These are phyloP conservation scores for Adenanthera pavonina DNA, from an alignment of 306 rosid species.

Conservation along the genomic window DNA sequence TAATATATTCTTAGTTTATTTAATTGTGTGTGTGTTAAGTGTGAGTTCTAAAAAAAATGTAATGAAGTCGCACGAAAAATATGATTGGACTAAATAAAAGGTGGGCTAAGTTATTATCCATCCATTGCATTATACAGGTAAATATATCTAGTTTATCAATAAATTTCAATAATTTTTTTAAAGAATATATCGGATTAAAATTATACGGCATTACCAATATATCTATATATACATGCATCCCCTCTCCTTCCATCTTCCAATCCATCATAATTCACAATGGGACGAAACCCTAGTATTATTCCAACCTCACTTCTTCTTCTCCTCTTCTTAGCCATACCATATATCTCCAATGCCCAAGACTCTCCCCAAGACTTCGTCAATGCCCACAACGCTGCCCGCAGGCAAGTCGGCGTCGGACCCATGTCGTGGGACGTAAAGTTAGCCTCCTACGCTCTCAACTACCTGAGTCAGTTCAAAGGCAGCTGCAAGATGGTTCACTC, in stretches of 20 bases:
- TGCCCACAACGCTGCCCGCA: constrained; percentile 44
- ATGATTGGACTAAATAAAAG: no score
- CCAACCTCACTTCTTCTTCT: background rate
- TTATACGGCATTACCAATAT: no score
- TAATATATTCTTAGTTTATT: no score
- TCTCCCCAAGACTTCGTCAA: constrained; percentile 45
- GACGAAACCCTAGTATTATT: background rate
- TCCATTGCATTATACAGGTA: no score
- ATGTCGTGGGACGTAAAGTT: background rate
- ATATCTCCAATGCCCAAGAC: constrained; percentile 35
- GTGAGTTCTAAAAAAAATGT: no score
- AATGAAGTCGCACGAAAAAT: no score
- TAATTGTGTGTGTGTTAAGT: no score
- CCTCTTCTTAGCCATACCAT: background rate
- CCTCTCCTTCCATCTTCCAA: background rate
- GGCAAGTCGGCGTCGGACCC: constrained; percentile 4
- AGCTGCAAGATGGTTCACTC: constrained; percentile 24
- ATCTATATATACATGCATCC: background rate
- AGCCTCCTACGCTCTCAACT: background rate
- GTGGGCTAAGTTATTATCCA: no score
- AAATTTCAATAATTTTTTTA: no score
- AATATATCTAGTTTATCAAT: no score
- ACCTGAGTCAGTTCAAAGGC: background rate
- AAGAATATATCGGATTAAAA: no score
- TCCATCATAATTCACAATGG: background rate